Conservation (phyloP, 2,329 filamentous ascomycete genomes). For the Penicillium sp. region DNA sequence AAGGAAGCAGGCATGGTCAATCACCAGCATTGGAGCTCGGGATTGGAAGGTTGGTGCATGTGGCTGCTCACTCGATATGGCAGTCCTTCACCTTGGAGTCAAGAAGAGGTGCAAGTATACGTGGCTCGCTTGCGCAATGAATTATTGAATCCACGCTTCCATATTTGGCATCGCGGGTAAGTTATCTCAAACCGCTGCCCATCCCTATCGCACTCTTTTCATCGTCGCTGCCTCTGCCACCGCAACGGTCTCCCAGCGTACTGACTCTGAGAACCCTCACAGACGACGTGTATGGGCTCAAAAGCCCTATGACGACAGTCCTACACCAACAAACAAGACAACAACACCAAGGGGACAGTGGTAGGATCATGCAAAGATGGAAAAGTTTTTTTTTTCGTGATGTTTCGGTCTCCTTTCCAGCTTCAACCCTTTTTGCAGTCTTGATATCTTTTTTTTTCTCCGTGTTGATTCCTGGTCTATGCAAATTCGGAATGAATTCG, state of each 20-base stretch:
- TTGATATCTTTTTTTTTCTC: too few relatives aligned
- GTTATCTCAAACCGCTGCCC: not conserved
- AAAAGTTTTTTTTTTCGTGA: too few relatives aligned
- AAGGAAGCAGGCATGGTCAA: slow-evolving; percentile 39
- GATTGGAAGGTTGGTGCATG: slow-evolving; percentile 24
- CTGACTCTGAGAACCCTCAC: too few relatives aligned
- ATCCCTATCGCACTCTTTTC: too few relatives aligned
- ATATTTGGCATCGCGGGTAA: slow-evolving; percentile 17
- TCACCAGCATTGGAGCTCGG: slow-evolving; percentile 21
- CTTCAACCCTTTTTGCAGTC: too few relatives aligned
- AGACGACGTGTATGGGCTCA: slow-evolving; percentile 18
- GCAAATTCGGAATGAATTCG: too few relatives aligned
- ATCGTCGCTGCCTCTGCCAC: too few relatives aligned
- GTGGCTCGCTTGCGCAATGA: slow-evolving; percentile 16
- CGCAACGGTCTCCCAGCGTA: too few relatives aligned
- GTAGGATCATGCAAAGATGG: not conserved
- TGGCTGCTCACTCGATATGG: slow-evolving; percentile 23
- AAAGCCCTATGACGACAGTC: slow-evolving; percentile 6
- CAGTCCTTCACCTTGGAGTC: slow-evolving; percentile 15
- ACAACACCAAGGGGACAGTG: slow-evolving; percentile 24
- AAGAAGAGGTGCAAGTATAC: slow-evolving; percentile 17
- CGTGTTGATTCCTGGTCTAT: too few relatives aligned
- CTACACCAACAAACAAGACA: not conserved
- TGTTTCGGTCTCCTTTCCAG: too few relatives aligned
- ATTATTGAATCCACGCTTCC: slow-evolving; percentile 15